Base-by-base conservation (phyloP, 371 early-diverging fungal species). In the Choanephora cucurbitarum region DNA sequence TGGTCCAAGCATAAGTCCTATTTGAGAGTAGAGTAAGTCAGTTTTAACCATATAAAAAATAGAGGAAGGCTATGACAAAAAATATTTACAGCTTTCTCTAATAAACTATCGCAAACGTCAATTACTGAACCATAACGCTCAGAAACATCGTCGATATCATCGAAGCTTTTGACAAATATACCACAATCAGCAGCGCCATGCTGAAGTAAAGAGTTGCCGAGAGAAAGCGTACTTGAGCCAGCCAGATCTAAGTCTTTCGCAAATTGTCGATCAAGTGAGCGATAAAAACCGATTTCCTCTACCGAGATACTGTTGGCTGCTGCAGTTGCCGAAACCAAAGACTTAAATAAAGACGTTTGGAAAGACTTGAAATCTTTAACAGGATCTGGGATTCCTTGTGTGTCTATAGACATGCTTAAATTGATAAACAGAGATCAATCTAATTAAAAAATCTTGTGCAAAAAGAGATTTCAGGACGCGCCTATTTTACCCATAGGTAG, bases 61-160 rank as follows among this genome's bases (percentile, higher is more conserved):
- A 64, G 24, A 24, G 15, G 1, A n/a, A n/a, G 14, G 13, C 31
- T n/a, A n/a, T n/a, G n/a, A n/a, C n/a, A n/a, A 49, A 7, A 44
- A 41, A 19, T 17, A 69, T 82, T 57, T 69, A 87, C 95, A 33
- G 92, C 89, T 59, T 83, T 83, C 68, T 96, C 96, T 14, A 94
- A 72, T 62, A 95, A 69, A 53, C 80, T 76, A 62, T 95, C 97
- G 3, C 92, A 79, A n/a, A 86, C 82, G 48, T 95, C 94, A 14
- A 85, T 80, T 2, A 87, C 86, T 8, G 67, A 55, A 40, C 76
- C 74, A 58, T 83, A 95, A 17, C 81, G 66, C 31, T 91, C 87
- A 10, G 72, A 60, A 17, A 91, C 83, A 69, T 94, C 93, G 50
- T 91, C 88, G 5, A 72, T 53, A 31, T 89, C 88, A 5, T 83